Percentiles rank a stretch among this genome's conserved stretches.
Conservation (phyloP, 148 eudicot species). For the Arctostaphylos glauca region DNA sequence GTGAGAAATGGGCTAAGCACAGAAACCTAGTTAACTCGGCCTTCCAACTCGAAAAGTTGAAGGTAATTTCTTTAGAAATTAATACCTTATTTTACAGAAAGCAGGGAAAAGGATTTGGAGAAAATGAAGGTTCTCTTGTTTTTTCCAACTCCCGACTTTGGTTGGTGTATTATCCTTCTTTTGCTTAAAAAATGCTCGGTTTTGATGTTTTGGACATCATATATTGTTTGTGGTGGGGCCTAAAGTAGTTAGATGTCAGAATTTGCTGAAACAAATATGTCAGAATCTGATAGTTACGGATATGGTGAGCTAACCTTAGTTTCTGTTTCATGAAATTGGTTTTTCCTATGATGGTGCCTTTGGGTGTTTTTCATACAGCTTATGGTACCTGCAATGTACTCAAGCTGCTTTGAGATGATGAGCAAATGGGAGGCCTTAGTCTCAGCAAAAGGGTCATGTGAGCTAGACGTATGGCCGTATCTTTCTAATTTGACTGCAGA, state of each 20-base stretch:
- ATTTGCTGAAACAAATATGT: too few species aligned
- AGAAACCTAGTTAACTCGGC: slow-evolving; percentile 33
- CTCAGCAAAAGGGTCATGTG: slow-evolving; percentile 16
- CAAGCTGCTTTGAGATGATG: slow-evolving; percentile 32
- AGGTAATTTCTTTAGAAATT: slow-evolving; percentile 19
- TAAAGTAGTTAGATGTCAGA: too few species aligned
- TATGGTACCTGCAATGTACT: slow-evolving; percentile 35
- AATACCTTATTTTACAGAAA: too few species aligned
- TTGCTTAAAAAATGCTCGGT: too few species aligned
- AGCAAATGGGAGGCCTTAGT: slow-evolving; percentile 28
- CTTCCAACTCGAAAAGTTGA: slow-evolving; percentile 28
- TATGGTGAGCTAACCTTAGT: background rate
- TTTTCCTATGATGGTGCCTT: background rate
- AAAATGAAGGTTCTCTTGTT: too few species aligned
- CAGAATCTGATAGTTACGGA: background rate
- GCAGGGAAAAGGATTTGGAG: background rate
- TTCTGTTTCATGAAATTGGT: background rate
- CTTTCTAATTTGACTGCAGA: slow-evolving; percentile 23
- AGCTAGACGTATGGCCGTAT: slow-evolving; percentile 36
- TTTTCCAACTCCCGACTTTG: too few species aligned
- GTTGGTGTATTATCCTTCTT: too few species aligned
- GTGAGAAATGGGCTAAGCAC: slow-evolving; percentile 37
- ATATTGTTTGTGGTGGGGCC: too few species aligned
- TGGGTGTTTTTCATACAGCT: slow-evolving; percentile 12
- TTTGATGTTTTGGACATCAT: too few species aligned